Evolutionary conservation across 345 rosid species (phyloP), one percentile per base, ranked within the genome.

Genomic region (Psidium friedrichsthalianum): DNA sequence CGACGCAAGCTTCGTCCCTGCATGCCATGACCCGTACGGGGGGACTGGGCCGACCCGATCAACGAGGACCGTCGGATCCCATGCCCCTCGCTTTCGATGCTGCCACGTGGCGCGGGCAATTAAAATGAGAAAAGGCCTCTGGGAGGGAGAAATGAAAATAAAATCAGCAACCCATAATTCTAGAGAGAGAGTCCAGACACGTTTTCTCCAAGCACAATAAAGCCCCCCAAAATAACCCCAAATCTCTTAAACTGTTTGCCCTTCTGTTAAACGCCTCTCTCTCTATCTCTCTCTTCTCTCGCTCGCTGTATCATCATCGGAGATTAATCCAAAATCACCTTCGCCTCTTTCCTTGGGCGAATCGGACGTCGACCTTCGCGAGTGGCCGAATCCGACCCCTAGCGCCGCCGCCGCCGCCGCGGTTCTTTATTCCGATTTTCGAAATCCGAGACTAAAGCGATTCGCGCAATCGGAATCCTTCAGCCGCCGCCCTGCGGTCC

Each of bases 271-370:
- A 84, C 47, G 52, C 74, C 82, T 42, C 57, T 32, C 85, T 74
- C 83, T 86, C 82, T 56, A 84, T 84, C 84, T 82, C 21, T 47
- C 53, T 80, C 74, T 61, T 84, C 82, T 82, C 86, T 58, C 53
- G 82, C 74, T 86, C 57, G 83, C 64, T 82, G 80, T 36, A 69
- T 64, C 86, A 44, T 51, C 88, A 86, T 92, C 94, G 93, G 91
- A 96, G 94, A 92, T 92, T 91, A 91, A 89, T 86, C 91, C 90
- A 84, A 90, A 89, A 88, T 84, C 91, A 87, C 86, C 84, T 58
- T 74, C 89, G 64, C 85, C 89, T 85, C 86, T 92, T 84, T 88
- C 91, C 88, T 87, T 76, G 44, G 25, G 10, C 83, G 42, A 86
- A 87, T 89, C 90, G 88, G 88, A 85, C 89, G 87, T 84, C 76